Conservation (phyloP, 2,329 filamentous ascomycete species). For the Stagonosporopsis rhizophila region DNA sequence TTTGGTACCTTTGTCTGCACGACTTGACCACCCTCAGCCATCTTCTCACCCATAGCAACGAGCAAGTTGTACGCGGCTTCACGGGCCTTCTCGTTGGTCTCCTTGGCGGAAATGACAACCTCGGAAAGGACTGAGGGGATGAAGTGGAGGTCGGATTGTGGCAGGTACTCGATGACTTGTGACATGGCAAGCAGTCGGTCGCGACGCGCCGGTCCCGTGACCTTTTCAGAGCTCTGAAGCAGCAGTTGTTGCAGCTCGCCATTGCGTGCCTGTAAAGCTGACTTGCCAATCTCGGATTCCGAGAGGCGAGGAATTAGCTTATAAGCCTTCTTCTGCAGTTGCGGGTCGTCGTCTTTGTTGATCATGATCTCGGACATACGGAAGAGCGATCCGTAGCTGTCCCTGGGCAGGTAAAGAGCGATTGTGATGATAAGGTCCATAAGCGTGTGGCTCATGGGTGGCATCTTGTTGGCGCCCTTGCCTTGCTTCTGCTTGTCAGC, state of each 20-base stretch:
- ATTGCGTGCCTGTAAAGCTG: slow-evolving; percentile 78
- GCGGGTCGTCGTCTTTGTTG: slow-evolving; percentile 80
- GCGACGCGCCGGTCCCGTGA: slow-evolving; percentile 82
- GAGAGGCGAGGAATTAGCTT: slow-evolving; percentile 93
- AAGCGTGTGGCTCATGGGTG: slow-evolving; percentile 89
- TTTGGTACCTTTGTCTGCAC: slow-evolving; percentile 85
- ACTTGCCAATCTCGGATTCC: slow-evolving; percentile 76
- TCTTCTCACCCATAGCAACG: slow-evolving; percentile 84
- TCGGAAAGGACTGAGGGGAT: slow-evolving; percentile 91
- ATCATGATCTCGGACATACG: slow-evolving; percentile 85
- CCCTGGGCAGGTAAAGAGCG: slow-evolving; percentile 86
- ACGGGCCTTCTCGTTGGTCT: slow-evolving; percentile 94
- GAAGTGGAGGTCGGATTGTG: slow-evolving; percentile 83
- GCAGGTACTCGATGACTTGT: slow-evolving; percentile 80
- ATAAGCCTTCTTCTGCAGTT: slow-evolving; percentile 98
- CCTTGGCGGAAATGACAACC: slow-evolving; percentile 95
- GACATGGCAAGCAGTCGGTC: slow-evolving; percentile 85
- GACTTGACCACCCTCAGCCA: slow-evolving; percentile 77
- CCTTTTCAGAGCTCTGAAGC: slow-evolving; percentile 80
- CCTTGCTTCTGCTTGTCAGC: slow-evolving; percentile 67
- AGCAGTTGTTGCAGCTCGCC: slow-evolving; percentile 83
- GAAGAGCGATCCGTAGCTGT: slow-evolving; percentile 86
- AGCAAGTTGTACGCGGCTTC: slow-evolving; percentile 89
- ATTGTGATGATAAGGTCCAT: slow-evolving; percentile 98
- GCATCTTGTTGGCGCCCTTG: slow-evolving; percentile 74